Percentiles rank a stretch among this genome's conserved stretches.
These are phyloP conservation scores for Botrytis pseudocinerea DNA, from an alignment of 2,329 filamentous ascomycete genomes.

Conservation along the genomic window DNA sequence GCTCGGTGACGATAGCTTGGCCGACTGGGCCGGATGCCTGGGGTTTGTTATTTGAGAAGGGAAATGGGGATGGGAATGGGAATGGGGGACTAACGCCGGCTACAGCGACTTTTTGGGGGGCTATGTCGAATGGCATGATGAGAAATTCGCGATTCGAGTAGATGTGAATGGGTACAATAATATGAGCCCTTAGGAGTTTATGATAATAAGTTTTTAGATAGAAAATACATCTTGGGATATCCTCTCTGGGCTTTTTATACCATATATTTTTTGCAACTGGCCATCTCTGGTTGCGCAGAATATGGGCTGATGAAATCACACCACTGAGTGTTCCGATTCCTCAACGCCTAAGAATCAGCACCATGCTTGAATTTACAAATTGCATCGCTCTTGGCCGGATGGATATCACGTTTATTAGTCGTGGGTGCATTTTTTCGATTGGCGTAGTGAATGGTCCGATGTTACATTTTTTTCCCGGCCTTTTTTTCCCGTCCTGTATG, in stretches of 20 bases:
- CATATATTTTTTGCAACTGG: not conserved
- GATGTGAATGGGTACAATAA: not conserved
- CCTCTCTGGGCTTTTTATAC: not conserved
- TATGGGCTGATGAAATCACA: slow-evolving; percentile 17
- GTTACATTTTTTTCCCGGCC: no score
- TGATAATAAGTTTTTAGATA: not conserved
- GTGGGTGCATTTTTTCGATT: not conserved
- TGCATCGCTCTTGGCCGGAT: not conserved
- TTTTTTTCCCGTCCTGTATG: not conserved
- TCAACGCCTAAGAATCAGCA: not conserved
- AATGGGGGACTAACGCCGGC: slow-evolving; percentile 29
- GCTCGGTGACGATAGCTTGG: slow-evolving; percentile 37
- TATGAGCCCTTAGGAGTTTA: no score
- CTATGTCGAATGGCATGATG: slow-evolving; percentile 31
- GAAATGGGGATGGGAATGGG: not conserved
- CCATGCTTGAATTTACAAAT: not conserved
- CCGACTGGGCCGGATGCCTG: slow-evolving; percentile 40
- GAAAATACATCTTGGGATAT: not conserved
- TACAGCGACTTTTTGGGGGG: slow-evolving; percentile 32
- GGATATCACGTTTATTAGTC: not conserved
- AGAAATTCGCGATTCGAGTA: not conserved
- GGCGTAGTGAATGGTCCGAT: not conserved
- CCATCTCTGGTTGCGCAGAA: not conserved
- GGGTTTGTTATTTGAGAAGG: not conserved
- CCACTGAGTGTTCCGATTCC: slow-evolving; percentile 11